Conservation (phyloP, 345 rosid genomes). For the Geranium brycei region DNA sequence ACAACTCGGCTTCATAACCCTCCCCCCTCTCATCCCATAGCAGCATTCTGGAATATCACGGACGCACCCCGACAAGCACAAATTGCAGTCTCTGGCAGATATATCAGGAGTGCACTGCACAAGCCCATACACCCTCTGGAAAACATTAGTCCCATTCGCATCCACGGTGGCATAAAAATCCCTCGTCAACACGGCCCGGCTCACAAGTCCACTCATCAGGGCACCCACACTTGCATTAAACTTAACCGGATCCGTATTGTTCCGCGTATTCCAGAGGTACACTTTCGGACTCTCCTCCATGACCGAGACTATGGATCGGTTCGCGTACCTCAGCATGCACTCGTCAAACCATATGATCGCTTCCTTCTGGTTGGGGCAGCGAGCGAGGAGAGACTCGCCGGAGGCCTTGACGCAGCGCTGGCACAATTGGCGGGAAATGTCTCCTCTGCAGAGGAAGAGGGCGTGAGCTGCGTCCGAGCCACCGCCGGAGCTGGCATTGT, state of each 20-base stretch:
- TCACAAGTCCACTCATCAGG: background rate
- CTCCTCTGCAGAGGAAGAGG: conserved; percentile 15
- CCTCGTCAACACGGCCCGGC: background rate
- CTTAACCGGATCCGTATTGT: conserved; percentile 4
- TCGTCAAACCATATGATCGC: conserved; percentile 18
- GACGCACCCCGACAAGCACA: conserved; percentile 14
- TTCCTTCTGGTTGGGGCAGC: conserved; percentile 5
- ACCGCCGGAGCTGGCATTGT: conserved; percentile 6
- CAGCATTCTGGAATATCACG: background rate
- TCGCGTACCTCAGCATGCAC: conserved; percentile 23
- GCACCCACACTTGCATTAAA: background rate
- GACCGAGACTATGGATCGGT: conserved; percentile 3
- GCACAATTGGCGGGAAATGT: background rate
- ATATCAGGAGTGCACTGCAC: conserved; percentile 55
- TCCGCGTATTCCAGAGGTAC: background rate
- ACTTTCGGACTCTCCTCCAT: accelerated
- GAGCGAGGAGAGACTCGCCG: background rate
- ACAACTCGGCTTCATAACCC: conserved; percentile 11
- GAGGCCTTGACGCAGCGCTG: conserved; percentile 9
- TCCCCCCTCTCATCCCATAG: conserved; percentile 7
- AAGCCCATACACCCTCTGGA: conserved; percentile 16
- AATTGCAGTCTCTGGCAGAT: conserved; percentile 18
- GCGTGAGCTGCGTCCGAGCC: conserved; percentile 4
- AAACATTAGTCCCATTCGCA: background rate
- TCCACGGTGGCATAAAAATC: background rate